Conservation (phyloP, 73 alveolate species). For the Symbiodinium pilosum region DNA sequence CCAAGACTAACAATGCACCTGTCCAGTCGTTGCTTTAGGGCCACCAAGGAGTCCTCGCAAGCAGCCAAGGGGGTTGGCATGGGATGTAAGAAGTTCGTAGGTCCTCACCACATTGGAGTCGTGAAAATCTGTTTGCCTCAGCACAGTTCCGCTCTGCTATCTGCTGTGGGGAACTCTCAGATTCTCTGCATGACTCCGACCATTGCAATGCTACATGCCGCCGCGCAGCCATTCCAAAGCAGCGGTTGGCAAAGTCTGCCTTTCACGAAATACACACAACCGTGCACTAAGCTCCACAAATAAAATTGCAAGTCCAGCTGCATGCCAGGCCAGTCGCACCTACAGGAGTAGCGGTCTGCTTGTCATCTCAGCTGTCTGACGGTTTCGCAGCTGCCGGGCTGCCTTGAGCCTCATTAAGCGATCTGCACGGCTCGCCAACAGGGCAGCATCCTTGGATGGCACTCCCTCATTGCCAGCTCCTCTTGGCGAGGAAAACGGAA, state of each 20-base stretch:
- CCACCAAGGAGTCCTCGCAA: background rate
- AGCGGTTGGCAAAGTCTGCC: conserved; percentile 9
- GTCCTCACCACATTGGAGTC: background rate
- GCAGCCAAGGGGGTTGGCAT: background rate
- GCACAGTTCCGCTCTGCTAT: no score
- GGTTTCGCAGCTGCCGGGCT: background rate
- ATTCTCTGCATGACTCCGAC: no score
- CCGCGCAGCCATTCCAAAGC: background rate
- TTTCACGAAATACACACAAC: background rate
- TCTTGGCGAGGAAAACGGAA: no score
- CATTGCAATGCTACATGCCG: background rate
- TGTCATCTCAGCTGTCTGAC: no score
- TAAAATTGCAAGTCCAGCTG: background rate
- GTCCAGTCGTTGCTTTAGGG: background rate
- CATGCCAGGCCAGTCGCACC: conserved; percentile 22
- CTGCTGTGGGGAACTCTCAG: no score
- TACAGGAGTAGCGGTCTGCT: background rate
- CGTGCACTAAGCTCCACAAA: background rate
- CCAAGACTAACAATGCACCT: background rate
- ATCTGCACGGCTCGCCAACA: background rate
- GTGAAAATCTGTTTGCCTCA: background rate
- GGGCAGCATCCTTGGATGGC: background rate
- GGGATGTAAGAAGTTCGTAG: background rate
- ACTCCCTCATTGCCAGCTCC: no score
- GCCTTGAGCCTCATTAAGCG: conserved; percentile 8